Base-by-base conservation (phyloP, 345 rosid species). In the Rhizophora mangle region DNA sequence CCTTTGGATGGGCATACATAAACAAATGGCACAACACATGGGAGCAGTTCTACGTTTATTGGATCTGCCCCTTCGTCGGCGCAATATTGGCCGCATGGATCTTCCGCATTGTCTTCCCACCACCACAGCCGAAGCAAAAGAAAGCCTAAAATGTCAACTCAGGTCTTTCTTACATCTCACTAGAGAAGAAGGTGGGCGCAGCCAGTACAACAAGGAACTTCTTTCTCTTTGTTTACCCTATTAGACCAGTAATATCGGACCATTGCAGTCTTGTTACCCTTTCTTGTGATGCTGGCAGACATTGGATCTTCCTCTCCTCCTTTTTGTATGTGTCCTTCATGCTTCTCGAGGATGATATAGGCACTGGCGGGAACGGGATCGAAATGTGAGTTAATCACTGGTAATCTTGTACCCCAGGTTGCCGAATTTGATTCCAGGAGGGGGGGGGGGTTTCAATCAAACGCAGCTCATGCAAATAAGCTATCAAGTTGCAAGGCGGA, bases 1-100 rank as follows among this genome's bases (percentile, higher is more conserved):
- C 99, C 19, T 95, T 86, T 65, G 99, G 97, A 9, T 95, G 99
- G 99, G 97, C 94, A 21, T 95, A 86, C 61, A 53, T 90, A 49
- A 76, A 89, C 88, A 90, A 83, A 24, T 62, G 91, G 81, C 99
- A 95, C 76, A 77, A 82, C 79, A 87, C 94, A 62, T 92, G 96
- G 98, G 94, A 92, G 70, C 99, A 95, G 64, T 74, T 89, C 65
- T 95, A 92, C 37, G 98, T 95, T 24, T 87, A 92, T 67, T 95
- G 98, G 99, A 67, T 95, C 62, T 83, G 96, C 76, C 96, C 99
- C 31, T 92, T 87, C 63, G 72, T 84, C 1, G 99, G 99, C 66
- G 87, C 98, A 8, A 82, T 86, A 62, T 66, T 82, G 67, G 92
- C 99, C 2, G 91, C 99, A 0, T 83, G 84, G 91, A 68, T 82